Evolutionary conservation across 768 basidiomycete species (phyloP), one percentile per base, ranked within the genome.

Genomic region (Grammothele lineata): DNA sequence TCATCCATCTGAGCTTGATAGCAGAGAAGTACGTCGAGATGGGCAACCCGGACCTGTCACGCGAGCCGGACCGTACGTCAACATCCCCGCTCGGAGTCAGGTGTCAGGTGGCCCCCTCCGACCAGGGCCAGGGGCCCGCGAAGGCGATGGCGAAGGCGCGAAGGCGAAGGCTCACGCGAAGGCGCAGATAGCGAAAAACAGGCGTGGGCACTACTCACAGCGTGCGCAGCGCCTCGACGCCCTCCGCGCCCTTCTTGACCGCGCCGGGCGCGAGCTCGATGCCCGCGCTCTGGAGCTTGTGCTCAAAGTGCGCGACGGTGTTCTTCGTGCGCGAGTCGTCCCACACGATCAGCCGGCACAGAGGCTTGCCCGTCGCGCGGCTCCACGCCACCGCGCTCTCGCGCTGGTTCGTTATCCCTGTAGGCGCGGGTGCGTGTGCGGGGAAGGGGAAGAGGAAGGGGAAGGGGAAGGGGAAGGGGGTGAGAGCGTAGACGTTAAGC

Each of bases 11-110:
- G 53, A 96, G 74, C 69, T 97, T 98, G 65, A 96, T 85, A 15
- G 87, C 95, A 19, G 94, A 96, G 70, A 99, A 99, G 70, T 99
- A 99, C 0, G 95, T 98, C 14, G 94, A 96, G 7, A 97, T 74
- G n/a, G 87, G 89, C 32, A 96, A 78, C 26, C 94, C 94, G 39
- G 92, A 94, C 50, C 90, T 95, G 54, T 14, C 18, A 36, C 23
- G 25, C 36, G 38, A 14, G 9, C 26, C 23, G n/a, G n/a, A n/a
- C n/a, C n/a, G n/a, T n/a, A n/a, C n/a, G n/a, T n/a, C n/a, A n/a
- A n/a, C n/a, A 19, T 26, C 15, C 32, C 30, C 40, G 23, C 17
- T n/a, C 35, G 35, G n/a, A 2, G 35, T n/a, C 40, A 40, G 25
- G 38, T 38, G 21, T 2, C n/a, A n/a, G n/a, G n/a, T n/a, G n/a